These are phyloP conservation scores for Zea mays DNA, from an alignment of 176 grass and related monocot genomes.

Conservation along the genomic window DNA sequence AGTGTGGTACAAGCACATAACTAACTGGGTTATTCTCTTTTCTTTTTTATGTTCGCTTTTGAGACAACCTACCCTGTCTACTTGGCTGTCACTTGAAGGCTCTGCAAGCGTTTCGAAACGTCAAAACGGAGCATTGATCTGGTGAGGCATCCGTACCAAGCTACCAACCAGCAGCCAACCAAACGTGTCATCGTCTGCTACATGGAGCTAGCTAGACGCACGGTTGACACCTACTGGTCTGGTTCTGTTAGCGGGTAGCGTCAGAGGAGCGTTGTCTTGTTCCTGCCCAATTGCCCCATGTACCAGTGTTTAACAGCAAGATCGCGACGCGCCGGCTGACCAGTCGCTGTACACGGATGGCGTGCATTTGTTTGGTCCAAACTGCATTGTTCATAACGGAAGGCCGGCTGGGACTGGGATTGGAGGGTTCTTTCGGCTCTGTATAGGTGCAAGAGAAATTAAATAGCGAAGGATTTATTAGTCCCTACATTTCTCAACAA, in stretches of 20 bases:
- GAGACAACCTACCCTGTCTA: conserved; percentile 3
- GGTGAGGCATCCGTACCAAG: conserved; percentile 13
- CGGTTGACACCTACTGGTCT: conserved; percentile 11
- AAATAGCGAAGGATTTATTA: too few species aligned
- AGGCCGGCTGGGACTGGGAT: neutral
- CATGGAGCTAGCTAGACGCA: conserved; percentile 18
- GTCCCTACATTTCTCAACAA: too few species aligned
- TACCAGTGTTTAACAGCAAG: conserved; percentile 15
- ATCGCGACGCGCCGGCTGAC: conserved; percentile 15
- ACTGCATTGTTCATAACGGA: conserved; percentile 38
- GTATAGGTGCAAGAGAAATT: too few species aligned
- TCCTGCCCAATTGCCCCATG: neutral
- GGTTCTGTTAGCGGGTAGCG: conserved; percentile 35
- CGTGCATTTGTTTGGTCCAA: neutral
- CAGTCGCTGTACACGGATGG: neutral
- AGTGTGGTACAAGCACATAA: neutral
- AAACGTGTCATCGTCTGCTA: neutral
- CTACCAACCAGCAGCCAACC: conserved; percentile 33
- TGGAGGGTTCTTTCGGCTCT: neutral
- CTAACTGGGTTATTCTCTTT: conserved; percentile 2
- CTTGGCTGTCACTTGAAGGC: conserved; percentile 50
- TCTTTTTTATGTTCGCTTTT: conserved; percentile 7
- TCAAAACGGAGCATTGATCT: neutral
- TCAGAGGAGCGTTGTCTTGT: neutral
- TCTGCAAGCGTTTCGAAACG: conserved; percentile 1